phyloP scores from a whole-genome alignment of 176 grass and related monocot species.

The Poa pratensis region DNA sequence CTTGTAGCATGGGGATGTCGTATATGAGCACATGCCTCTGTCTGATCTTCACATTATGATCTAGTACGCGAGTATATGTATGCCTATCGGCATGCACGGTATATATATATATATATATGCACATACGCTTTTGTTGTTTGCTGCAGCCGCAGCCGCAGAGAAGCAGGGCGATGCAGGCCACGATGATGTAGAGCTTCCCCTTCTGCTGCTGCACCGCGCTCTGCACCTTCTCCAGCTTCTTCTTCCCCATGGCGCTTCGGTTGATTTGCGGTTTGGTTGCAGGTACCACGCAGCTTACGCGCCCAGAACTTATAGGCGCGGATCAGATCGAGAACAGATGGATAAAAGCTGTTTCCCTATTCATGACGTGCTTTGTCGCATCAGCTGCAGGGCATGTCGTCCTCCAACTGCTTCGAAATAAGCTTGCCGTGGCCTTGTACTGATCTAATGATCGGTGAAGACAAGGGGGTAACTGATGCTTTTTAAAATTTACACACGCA shows the following conservation, averaged over 20 bases:
- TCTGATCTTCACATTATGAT: too few species aligned
- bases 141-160: conserved; percentile 12
- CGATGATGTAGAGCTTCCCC: conserved; percentile 49
- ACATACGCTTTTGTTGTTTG: too few species aligned
- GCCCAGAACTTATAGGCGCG: not conserved
- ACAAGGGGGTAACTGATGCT: not conserved
- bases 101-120: too few species aligned
- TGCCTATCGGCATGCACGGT: too few species aligned
- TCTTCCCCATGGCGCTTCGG: not conserved
- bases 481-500: not conserved
- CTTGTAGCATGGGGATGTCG: too few species aligned
- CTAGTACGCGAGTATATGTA: too few species aligned
- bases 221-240: conserved; percentile 38
- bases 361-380: not conserved
- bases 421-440: not conserved
- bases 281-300: not conserved
- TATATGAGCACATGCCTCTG: too few species aligned
- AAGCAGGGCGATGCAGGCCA: conserved; percentile 49
- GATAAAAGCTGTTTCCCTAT: not conserved
- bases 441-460: not conserved
- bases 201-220: conserved; percentile 41
- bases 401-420: not conserved
- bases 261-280: not conserved
- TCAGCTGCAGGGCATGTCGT: not conserved
- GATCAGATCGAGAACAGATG: not conserved